Evolutionary conservation across 805 yeast species (phyloP).

Genomic region (Zygotorulaspora sp.): DNA sequence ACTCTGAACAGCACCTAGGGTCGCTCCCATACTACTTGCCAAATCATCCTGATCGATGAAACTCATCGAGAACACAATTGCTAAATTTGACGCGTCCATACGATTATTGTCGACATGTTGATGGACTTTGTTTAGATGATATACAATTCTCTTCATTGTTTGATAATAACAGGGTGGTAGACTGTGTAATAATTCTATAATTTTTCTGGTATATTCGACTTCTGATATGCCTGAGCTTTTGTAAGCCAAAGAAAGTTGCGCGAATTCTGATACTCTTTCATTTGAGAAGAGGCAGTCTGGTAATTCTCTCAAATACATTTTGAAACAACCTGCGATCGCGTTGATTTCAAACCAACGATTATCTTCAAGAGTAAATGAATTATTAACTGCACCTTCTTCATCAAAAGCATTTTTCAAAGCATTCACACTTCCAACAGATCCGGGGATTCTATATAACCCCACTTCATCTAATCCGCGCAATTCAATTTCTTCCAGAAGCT

Average conservation of each 20-base stretch:
- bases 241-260: slow-evolving; percentile 29
- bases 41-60: slow-evolving; percentile 44
- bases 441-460: slow-evolving; percentile 78
- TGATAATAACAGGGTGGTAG: slow-evolving; percentile 67
- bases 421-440: slow-evolving; percentile 55
- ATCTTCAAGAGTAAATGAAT: slow-evolving; percentile 44
- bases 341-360: slow-evolving; percentile 73
- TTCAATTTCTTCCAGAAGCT: slow-evolving; percentile 72
- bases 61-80: slow-evolving; percentile 79
- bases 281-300: slow-evolving; percentile 79
- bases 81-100: slow-evolving; percentile 86
- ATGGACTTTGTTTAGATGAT: slow-evolving; percentile 67
- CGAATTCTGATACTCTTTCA: slow-evolving; percentile 57
- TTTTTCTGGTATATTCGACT: slow-evolving; percentile 25
- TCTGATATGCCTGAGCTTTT: slow-evolving; percentile 21
- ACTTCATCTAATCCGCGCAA: slow-evolving; percentile 83
- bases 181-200: slow-evolving; percentile 34
- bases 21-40: slow-evolving; percentile 45
- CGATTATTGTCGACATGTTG: slow-evolving; percentile 63
- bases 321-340: slow-evolving; percentile 83
- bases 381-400: slow-evolving; percentile 41
- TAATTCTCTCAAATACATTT: slow-evolving; percentile 74
- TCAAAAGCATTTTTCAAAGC: slow-evolving; percentile 51
- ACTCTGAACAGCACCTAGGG: slow-evolving; percentile 50
- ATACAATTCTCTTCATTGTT: slow-evolving; percentile 59